phyloP scores from a whole-genome alignment of 345 rosid species.

The Aethionema arabicum region DNA sequence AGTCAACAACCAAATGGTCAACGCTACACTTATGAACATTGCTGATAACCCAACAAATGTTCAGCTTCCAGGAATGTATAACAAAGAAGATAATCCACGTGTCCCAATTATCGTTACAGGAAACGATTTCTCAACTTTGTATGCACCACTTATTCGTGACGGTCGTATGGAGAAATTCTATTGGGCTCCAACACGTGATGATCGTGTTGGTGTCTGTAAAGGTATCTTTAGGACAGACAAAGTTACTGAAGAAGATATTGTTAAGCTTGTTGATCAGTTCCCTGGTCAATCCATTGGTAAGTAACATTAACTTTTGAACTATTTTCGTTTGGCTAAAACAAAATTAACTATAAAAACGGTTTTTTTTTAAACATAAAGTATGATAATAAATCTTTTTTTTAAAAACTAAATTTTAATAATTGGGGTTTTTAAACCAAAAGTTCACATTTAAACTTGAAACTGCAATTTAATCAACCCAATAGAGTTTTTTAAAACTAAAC shows the following conservation, averaged over 20 bases:
- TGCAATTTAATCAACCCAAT: no score
- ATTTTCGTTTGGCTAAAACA: no score
- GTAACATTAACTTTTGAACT: no score
- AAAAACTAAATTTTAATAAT: no score
- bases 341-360: no score
- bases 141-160: conserved; percentile 98
- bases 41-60: conserved; percentile 93
- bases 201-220: conserved; percentile 84
- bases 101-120: conserved; percentile 97
- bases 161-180: conserved; percentile 99
- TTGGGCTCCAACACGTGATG: conserved; percentile 98
- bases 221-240: conserved; percentile 81
- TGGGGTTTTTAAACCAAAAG: no score
- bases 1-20: conserved; percentile 99
- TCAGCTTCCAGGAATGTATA: conserved; percentile 99
- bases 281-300: conserved; percentile 97
- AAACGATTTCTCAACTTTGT: conserved; percentile 96
- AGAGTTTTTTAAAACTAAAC: no score
- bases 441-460: no score
- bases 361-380: no score
- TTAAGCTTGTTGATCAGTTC: conserved; percentile 79
- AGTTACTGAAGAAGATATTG: conserved; percentile 47
- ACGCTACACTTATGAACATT: conserved; percentile 99
- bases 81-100: conserved; percentile 94
- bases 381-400: no score